Evolutionary conservation across 1,284 basidiomycete genomes (phyloP).

Genomic region (Cutaneotrichosporon sp.): DNA sequence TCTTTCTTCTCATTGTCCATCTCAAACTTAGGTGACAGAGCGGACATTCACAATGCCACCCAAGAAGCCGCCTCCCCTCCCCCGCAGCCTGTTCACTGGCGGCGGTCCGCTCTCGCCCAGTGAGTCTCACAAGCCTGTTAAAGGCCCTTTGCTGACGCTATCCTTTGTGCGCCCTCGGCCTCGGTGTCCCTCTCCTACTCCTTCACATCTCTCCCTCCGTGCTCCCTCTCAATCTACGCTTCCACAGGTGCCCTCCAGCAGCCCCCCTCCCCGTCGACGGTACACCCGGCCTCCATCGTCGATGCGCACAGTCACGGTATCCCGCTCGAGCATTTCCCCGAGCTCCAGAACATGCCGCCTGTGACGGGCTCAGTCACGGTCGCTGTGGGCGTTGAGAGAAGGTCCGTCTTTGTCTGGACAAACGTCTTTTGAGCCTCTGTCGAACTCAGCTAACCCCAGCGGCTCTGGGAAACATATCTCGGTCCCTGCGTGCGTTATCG

Average conservation of each 20-base stretch:
- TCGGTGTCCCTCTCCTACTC: not conserved
- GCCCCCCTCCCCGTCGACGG: slow-evolving; percentile 38
- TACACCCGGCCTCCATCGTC: slow-evolving; percentile 44
- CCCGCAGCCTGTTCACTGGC: slow-evolving; percentile 37
- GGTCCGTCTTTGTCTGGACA: not conserved
- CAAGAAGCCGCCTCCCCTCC: slow-evolving; percentile 43
- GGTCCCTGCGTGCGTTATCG: slow-evolving; percentile 11
- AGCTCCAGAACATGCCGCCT: slow-evolving; percentile 7
- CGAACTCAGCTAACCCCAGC: not conserved
- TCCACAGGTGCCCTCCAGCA: slow-evolving; percentile 27
- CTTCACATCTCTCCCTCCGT: not conserved
- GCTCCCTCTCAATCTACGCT: not conserved
- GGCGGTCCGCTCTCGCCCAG: slow-evolving; percentile 44
- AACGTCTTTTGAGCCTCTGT: not conserved
- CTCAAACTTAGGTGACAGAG: not conserved
- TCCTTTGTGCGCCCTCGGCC: not conserved
- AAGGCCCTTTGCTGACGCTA: not conserved
- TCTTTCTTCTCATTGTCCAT: not conserved
- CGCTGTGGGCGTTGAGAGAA: not conserved
- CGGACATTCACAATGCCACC: slow-evolving; percentile 34
- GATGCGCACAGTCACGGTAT: slow-evolving; percentile 40
- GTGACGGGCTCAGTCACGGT: slow-evolving; percentile 16
- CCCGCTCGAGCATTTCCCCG: not conserved
- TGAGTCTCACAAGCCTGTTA: slow-evolving; percentile 18
- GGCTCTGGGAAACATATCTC: slow-evolving; percentile 1